Base-by-base conservation (phyloP, 345 rosid species). In the Eucalyptus marginata region DNA sequence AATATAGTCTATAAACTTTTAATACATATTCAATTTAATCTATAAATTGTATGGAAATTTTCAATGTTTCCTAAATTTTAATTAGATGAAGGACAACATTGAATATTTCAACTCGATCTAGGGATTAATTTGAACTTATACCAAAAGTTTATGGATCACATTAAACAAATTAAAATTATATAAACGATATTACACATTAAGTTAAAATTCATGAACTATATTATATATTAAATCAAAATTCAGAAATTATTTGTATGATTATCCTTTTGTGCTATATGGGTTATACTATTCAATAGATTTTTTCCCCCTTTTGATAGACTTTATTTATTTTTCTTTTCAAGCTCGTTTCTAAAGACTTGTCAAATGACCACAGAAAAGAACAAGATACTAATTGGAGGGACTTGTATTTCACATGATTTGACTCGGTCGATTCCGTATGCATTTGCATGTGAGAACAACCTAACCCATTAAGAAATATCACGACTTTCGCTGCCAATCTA, bases 71-170 rank as follows among this genome's bases (percentile, higher is more conserved):
- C 15, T 0, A 27, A 62, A 62, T 62, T 59, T 56, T 56, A 56
- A 24, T 56, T 20, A 52, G 20, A 52, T 52, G 58, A 3, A 52
- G 25, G 0, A 52, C 0, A 52, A 18, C 2, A 52, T 52, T 8
- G 10, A 52, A 52, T 20, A 52, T 52, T 20, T 52, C 25, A 52
- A 52, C 58, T 52, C 5, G 1, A 0, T 52, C 0, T 2, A 52
- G 0, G 10, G 10, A 20, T 52, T 52, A 56, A 4, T 22, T 56
- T 22, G 0, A 27, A 59, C 0, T 5, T 25, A 25, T 59, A 59
- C 7, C 4, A 25, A 59, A 25, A 59, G 0, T 62, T 29, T 11
- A 62, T 5, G 4, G 0, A 62, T 0, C 8, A 59, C 0, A 27
- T 59, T 59, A 27, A 59, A 59, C 0, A 27, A 59, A 27, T 59